Base-by-base conservation (phyloP, 495 filamentous ascomycete genomes). In the Parathielavia appendiculata region DNA sequence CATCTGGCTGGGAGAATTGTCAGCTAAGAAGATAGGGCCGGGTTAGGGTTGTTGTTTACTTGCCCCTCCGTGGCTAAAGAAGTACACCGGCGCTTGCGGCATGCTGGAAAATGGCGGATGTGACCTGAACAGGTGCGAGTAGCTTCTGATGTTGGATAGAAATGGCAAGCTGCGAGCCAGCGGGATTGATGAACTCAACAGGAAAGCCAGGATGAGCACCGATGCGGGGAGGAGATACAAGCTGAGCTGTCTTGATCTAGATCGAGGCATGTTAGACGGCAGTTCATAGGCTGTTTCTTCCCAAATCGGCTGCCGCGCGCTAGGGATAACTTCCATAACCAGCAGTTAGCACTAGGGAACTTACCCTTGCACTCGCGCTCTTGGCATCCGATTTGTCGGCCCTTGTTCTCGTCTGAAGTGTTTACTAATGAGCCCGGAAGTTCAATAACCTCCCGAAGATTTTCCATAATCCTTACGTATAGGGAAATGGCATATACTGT, bases 31-130 rank as follows among this genome's bases (percentile, higher is more conserved):
- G 56, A 26, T 57, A 51, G 40, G 20, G 17, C n/a, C 1, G 22
- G 10, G 34, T 34, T 51, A 30, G 26, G 38, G 40, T n/a, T 4
- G 53, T 13, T 38, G 35, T n/a, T 19, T 47, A 79, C 86, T 71
- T 73, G 88, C 86, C 49, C 86, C 87, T 46, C 87, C 88, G 79
- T 91, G 87, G 61, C 84, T 85, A 39, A 93, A 71, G 64, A 92
- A 92, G 64, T 92, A 93, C 44, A 91, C 78, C 0, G 89, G 89
- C 9, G 85, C 36, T 46, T 48, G 60, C 51, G 66, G 45, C 67
- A 69, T 71, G 30, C 51, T 70, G 56, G 52, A 50, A 10, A 39
- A 55, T 45, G 52, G 58, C 47, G 2, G 26, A 30, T 54, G 58
- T 45, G 36, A 50, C 63, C 56, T 56, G 32, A 44, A 51, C 12